These are phyloP conservation scores for Coriolopsis trogii DNA, from an alignment of 1,284 basidiomycete genomes.

Conservation along the genomic window DNA sequence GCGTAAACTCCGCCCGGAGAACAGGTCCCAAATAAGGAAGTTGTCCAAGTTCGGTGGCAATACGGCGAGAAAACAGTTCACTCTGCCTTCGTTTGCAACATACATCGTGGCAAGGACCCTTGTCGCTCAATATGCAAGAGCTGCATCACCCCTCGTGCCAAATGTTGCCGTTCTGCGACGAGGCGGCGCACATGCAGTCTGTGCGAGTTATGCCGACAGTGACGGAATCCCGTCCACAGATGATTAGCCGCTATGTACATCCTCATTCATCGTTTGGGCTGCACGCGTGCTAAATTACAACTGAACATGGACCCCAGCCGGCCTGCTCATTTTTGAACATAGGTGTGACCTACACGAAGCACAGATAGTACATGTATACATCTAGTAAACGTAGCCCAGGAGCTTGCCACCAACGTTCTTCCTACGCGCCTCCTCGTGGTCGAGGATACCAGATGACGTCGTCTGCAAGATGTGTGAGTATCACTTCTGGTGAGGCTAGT, in stretches of 20 bases:
- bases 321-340: conserved; percentile 21
- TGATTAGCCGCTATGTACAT: not conserved
- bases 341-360: conserved; percentile 21
- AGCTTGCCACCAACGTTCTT: conserved; percentile 97
- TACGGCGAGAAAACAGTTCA: not conserved
- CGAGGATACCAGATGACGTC: conserved; percentile 97
- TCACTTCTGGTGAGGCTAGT: not conserved
- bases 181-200: too few relatives aligned
- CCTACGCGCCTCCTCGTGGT: conserved; percentile 98
- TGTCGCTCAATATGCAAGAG: not conserved
- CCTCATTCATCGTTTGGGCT: not conserved
- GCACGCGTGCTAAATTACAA: conserved; percentile 11
- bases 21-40: not conserved
- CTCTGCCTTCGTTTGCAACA: not conserved
- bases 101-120: not conserved
- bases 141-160: too few relatives aligned
- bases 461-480: conserved; percentile 54
- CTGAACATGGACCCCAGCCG: conserved; percentile 15
- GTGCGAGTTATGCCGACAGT: too few relatives aligned
- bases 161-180: too few relatives aligned
- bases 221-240: not conserved
- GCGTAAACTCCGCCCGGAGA: not conserved
- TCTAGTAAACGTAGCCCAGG: conserved; percentile 83
- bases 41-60: not conserved
- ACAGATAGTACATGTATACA: conserved; percentile 21